A percentile compares a stretch with the other conserved stretches of the same genome.
phyloP scores from a whole-genome alignment of 192 early-diverging fungal species.

The Rhizoclosmatium sp. region DNA sequence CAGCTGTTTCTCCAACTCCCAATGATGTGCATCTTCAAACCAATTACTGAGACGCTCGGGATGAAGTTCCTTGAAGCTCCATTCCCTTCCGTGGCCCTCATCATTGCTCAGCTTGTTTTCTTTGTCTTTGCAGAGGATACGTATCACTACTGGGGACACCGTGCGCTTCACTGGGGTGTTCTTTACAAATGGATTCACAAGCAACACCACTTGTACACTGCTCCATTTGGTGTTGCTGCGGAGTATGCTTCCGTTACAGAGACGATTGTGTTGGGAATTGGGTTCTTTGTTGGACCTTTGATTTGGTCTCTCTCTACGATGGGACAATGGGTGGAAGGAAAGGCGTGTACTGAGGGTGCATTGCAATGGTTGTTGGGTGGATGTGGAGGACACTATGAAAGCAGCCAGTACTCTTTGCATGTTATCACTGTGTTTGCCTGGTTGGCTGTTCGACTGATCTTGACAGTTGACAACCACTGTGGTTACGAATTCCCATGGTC shows the following conservation, averaged over 20 bases:
- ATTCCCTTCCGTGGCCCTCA: conserved; percentile 65
- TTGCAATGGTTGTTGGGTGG: conserved; percentile 7
- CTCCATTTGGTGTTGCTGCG: conserved; percentile 87
- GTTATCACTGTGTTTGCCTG: conserved; percentile 85
- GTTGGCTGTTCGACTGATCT: conserved; percentile 82
- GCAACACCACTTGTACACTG: conserved; percentile 90
- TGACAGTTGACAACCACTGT: conserved; percentile 89
- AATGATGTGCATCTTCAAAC: conserved; percentile 89
- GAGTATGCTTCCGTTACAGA: conserved; percentile 93
- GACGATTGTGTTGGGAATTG: conserved; percentile 83
- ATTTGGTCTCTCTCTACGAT: conserved; percentile 68
- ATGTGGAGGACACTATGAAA: conserved; percentile 26
- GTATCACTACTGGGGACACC: conserved; percentile 93
- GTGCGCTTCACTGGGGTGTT: conserved; percentile 84
- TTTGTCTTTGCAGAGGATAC: conserved; percentile 89
- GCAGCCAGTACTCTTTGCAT: conserved; percentile 66
- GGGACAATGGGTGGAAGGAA: conserved; percentile 14
- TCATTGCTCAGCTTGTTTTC: conserved; percentile 52
- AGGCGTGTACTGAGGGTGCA: neutral
- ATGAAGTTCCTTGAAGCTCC: conserved; percentile 85
- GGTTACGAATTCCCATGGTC: conserved; percentile 98
- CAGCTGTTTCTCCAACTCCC: conserved; percentile 88
- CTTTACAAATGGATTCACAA: conserved; percentile 95
- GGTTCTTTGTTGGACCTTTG: conserved; percentile 83
- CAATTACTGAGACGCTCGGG: conserved; percentile 80